Evolutionary conservation across 352 stramenopile genomes (phyloP), one percentile per base, ranked within the genome.

Genomic region (Phytopythium vexans): DNA sequence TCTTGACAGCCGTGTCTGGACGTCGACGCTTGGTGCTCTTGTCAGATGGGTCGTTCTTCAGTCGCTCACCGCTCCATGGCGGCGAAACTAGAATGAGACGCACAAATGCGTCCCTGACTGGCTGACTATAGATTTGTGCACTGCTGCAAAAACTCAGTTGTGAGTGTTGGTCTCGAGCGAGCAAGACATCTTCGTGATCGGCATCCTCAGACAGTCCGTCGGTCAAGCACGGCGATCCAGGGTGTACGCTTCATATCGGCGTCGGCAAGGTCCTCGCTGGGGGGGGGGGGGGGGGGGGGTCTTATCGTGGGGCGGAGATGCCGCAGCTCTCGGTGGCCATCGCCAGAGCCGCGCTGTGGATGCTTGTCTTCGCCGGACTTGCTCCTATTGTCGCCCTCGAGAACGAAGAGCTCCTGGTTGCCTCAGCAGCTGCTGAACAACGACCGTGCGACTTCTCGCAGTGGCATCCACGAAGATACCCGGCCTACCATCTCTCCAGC

Each of bases 401-500:
- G n/a, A n/a, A n/a, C n/a, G n/a, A n/a, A n/a, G n/a, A 44, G 21
- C 35, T 39, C 58, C 21, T 58, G 59, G 44, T 48, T 32, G 33
- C 21, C 10, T n/a, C 35, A 27, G 10, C 27, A 35, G 42, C 41
- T 27, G 45, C 36, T 10, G 51, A 36, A 31, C 31, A 43, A 27
- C 49, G 14, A 38, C 43, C 33, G 33, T 75, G 70, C 37, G 55
- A 68, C 40, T 77, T 72, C 21, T 49, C 41, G 1, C 44, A 53
- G 33, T 52, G 66, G 11, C 66, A 83, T 39, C 72, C 75, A 54
- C 64, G 60, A 21, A 60, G 56, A 16, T 73, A 82, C 37, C 55
- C 64, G 9, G 63, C 56, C 6, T 81, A 70, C 44, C 65, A 80
- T 49, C 31, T 79, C 8, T 58, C 57, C 34, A 41, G 11, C 6